A percentile compares a stretch with the other conserved stretches of the same genome.
Conservation (phyloP, 2,329 filamentous ascomycete genomes). For the Trichoderma harzianum region DNA sequence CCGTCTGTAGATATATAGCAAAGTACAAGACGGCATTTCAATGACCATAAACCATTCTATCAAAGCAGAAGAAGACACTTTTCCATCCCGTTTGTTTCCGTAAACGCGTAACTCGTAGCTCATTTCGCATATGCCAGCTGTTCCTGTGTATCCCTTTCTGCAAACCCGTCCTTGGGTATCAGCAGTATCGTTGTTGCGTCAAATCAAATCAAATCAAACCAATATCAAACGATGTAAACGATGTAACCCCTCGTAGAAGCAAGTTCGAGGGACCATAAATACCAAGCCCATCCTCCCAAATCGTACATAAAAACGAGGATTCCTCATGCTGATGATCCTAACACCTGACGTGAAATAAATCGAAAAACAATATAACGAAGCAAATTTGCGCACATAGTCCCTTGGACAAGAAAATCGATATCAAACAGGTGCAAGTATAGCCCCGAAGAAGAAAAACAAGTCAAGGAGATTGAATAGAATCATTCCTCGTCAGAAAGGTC, state of each 20-base stretch:
- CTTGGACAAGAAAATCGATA: background rate
- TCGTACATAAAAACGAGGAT: background rate
- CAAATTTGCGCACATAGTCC: background rate
- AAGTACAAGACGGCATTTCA: background rate
- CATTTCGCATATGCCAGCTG: background rate
- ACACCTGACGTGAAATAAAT: background rate
- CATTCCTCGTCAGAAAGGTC: background rate
- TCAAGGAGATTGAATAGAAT: background rate
- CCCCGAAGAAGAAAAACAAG: background rate
- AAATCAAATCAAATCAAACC: background rate
- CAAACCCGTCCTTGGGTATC: background rate
- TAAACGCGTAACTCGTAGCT: background rate
- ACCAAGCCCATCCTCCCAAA: background rate
- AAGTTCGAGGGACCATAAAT: background rate
- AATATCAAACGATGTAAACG: background rate
- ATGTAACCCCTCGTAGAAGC: background rate
- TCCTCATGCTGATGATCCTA: background rate
- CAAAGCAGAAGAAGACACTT: background rate
- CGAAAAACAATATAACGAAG: background rate
- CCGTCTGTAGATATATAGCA: background rate
- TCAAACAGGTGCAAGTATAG: background rate
- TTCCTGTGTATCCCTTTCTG: background rate
- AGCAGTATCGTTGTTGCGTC: background rate
- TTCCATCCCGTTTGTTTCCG: background rate
- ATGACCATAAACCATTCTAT: background rate